phyloP scores from a whole-genome alignment of 2,329 filamentous ascomycete genomes.

The Sphaerulina musiva region DNA sequence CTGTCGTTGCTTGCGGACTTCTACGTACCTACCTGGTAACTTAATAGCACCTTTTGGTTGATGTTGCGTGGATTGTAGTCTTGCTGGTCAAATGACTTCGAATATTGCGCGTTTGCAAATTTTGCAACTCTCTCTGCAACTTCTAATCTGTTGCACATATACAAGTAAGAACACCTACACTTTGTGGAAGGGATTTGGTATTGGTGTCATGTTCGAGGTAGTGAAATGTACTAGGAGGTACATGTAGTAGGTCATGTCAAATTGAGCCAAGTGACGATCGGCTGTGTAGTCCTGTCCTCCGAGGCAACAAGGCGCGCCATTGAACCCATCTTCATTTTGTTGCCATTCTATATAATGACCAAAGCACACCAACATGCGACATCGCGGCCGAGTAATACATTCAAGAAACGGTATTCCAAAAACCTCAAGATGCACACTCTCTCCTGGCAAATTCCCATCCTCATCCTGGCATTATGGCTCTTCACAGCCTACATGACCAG shows the following conservation, averaged over 20 bases:
- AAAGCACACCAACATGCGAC: constrained; percentile 5
- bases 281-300: no score
- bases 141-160: no score
- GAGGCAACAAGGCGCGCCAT: not conserved
- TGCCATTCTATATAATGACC: not conserved
- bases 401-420: not conserved
- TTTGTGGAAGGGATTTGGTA: no score
- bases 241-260: no score
- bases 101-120: not conserved
- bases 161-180: no score
- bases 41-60: not conserved
- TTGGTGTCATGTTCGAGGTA: no score
- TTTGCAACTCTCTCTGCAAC: no score
- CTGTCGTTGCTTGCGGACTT: no score
- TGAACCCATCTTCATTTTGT: not conserved
- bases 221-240: no score
- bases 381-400: not conserved
- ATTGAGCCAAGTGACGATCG: no score
- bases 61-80: not conserved
- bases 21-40: no score
- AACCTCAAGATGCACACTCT: constrained; percentile 35
- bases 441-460: constrained; percentile 36
- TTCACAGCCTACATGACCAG: constrained; percentile 42
- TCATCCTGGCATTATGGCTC: constrained; percentile 42
- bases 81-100: not conserved